Base-by-base conservation (phyloP, 352 stramenopile species). In the Phytophthora ramorum region DNA sequence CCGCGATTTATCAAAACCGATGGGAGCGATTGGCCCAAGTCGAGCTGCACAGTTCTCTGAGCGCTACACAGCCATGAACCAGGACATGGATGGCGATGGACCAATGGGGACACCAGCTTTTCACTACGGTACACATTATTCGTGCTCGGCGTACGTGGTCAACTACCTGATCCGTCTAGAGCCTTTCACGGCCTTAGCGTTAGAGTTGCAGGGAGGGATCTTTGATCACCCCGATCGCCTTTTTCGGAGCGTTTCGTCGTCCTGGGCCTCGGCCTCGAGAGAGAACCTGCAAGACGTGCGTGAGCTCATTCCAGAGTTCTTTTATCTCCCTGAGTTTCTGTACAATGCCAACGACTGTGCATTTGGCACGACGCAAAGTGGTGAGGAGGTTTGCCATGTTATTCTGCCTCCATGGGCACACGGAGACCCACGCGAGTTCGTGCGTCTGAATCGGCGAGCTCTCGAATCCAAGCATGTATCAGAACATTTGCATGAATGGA, bases 61-160 rank as follows among this genome's bases (percentile, higher is more conserved):
- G 40, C 78, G 94, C 19, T 98, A 92, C 55, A 61, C 86, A 17
- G 78, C 84, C 6, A 81, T 95, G 76, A 79, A 44, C 19, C 69
- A 81, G 34, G 85, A 94, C 19, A 50, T 51, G 7, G 63, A 76
- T 26, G 34, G 37, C 1, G 59, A 72, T 2, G 72, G 59, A 7
- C 60, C 64, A 10, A 78, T 92, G 56, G 83, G 81, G n/a, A 79
- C 83, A 2, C 96, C 97, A 1, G 83, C 95, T 7, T 99, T 99
- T 66, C 93, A 99, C 65, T 99, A 99, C 66, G 97, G 97, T 5
- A 99, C 95, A 6, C 97, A 99, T 66, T 99, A 99, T 76, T 98
- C 91, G 24, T 97, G 92, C 48, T 97, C 97, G 22, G 97, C 87
- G 16, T 98, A 99, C 67, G 95, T 99, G 14, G 75, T 99, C 17